A percentile compares a stretch with the other conserved stretches of the same genome.
Evolutionary conservation across 768 basidiomycete species (phyloP).

Genomic region (Pilatotrama ljubarskyi): DNA sequence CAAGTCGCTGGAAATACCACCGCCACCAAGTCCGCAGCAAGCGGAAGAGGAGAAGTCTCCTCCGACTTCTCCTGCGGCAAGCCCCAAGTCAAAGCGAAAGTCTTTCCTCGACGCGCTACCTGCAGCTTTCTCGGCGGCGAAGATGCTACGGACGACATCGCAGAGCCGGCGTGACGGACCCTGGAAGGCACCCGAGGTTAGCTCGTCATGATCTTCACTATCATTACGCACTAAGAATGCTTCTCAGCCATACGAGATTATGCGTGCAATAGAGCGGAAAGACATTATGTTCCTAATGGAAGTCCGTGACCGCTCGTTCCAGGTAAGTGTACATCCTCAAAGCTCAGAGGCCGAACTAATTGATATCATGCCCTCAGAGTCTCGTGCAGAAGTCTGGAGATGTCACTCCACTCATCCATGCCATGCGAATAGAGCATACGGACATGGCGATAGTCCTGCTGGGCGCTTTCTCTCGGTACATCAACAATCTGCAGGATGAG

Average conservation of each 20-base stretch:
- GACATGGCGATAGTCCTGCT: slow-evolving; percentile 87
- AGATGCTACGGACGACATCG: slow-evolving; percentile 2
- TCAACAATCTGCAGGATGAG: slow-evolving; percentile 84
- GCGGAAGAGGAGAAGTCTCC: background rate
- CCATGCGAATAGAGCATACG: slow-evolving; percentile 80
- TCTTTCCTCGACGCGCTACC: slow-evolving; percentile 12
- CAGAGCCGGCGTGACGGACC: slow-evolving; percentile 8
- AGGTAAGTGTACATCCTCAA: slow-evolving; percentile 48
- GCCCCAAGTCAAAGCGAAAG: slow-evolving; percentile 12
- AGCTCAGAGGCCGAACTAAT: no score
- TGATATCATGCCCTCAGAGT: slow-evolving; percentile 43
- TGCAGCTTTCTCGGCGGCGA: slow-evolving; percentile 10
- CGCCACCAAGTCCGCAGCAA: background rate
- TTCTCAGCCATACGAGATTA: slow-evolving; percentile 60
- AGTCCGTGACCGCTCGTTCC: slow-evolving; percentile 75
- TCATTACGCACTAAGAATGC: background rate
- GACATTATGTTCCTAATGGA: slow-evolving; percentile 85
- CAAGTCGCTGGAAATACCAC: slow-evolving; percentile 9
- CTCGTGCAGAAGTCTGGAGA: slow-evolving; percentile 84
- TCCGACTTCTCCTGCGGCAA: background rate
- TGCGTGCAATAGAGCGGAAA: slow-evolving; percentile 82
- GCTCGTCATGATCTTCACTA: background rate
- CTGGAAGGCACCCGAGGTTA: slow-evolving; percentile 59
- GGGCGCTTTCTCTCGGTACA: slow-evolving; percentile 89
- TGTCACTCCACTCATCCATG: slow-evolving; percentile 87